Evolutionary conservation across 257 asterid species (phyloP), one percentile per base, ranked within the genome.

Genomic region (Forsythia viridissima): DNA sequence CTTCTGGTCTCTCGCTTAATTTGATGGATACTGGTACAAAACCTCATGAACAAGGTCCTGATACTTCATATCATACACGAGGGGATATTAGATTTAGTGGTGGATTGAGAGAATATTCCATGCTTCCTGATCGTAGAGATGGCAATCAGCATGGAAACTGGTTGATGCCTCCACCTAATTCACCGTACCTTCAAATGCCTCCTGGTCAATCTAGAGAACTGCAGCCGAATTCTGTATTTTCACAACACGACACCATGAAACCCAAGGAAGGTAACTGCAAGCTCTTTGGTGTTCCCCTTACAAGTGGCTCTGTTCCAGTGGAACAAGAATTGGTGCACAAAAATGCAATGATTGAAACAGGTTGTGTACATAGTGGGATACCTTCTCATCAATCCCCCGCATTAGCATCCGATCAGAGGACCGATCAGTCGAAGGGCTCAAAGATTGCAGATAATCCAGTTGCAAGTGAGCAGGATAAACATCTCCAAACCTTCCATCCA

Each of bases 221-320:
- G 74, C 82, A 79, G 82, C 89, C 91, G 2, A 88, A 85, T 76
- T 82, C 90, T 66, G 46, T 66, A 75, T 80, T 83, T 75, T 55
- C 70, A 34, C 89, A 82, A 67, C 87, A 82, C 0, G 89, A 89
- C 74, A 80, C 83, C 18, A 80, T 80, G 40, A 93, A 84, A 75
- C 87, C 92, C 3, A 91, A 84, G 80, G 97, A 90, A 57, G 91
- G 91, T 69, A 87, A 84, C 83, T 93, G 94, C 89, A 93, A 90
- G 89, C 88, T 96, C 66, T 96, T 96, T 42, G 99, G 99, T 21
- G 80, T 91, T 75, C 90, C 97, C 44, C 97, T 95, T 68, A 65
- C 42, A 41, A 84, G 88, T 77, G 88, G 83, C 43, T 73, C 93
- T 44, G 77, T 36, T 21, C 71, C 87, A 13, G 73, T 74, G 57